Evolutionary conservation across 2,329 filamentous ascomycete genomes (phyloP).

Genomic region (Colletotrichum sp.): DNA sequence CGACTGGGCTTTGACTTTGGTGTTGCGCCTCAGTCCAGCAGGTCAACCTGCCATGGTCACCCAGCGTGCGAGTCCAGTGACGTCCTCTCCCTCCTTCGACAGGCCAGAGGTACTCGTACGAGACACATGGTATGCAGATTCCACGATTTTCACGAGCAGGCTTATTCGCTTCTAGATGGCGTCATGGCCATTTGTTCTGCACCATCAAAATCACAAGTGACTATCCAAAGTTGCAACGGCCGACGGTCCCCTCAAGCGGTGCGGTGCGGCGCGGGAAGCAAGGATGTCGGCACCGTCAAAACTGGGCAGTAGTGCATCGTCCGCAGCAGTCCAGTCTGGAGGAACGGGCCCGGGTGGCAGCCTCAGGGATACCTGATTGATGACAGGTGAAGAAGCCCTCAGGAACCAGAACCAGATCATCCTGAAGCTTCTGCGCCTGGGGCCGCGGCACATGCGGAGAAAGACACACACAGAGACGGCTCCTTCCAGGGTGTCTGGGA

Average conservation of each 20-base stretch:
- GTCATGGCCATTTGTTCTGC: background rate
- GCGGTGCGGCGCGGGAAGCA: conserved; percentile 21
- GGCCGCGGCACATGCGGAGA: background rate
- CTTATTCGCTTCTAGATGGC: background rate
- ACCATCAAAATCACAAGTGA: background rate
- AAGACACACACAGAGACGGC: background rate
- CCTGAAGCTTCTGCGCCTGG: background rate
- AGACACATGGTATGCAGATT: background rate
- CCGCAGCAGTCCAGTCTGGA: background rate
- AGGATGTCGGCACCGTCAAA: conserved; percentile 18
- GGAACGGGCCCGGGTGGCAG: background rate
- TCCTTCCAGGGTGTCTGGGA: background rate
- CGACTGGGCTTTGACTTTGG: background rate
- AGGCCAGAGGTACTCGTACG: background rate
- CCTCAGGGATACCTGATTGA: background rate
- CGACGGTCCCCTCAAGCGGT: conserved; percentile 12
- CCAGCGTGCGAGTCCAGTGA: background rate
- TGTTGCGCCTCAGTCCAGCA: background rate
- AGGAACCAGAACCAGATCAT: background rate
- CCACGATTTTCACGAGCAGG: background rate
- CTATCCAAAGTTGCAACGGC: conserved; percentile 11
- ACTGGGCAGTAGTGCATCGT: background rate
- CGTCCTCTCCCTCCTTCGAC: background rate
- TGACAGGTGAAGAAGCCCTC: background rate
- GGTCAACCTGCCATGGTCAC: background rate